Evolutionary conservation across 1,284 basidiomycete genomes (phyloP).

Genomic region (Marasmius fiardii): DNA sequence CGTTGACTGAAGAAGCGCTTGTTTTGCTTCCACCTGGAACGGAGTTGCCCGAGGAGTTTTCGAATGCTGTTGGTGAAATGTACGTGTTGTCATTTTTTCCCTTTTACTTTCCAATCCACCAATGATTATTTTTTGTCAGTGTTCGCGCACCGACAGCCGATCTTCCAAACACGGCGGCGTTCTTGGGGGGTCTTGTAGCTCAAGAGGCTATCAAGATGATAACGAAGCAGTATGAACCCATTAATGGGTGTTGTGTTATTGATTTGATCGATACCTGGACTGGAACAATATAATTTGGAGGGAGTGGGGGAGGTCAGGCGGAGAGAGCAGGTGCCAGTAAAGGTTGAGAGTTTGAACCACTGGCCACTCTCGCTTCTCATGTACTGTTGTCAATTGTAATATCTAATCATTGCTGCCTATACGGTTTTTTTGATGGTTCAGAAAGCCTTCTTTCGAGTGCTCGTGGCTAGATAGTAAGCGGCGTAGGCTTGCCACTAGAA

Average conservation of each 20-base stretch:
- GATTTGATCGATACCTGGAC: conserved; percentile 86
- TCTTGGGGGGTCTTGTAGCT: conserved; percentile 93
- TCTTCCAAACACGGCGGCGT: conserved; percentile 89
- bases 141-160: conserved; percentile 82
- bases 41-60: conserved; percentile 59
- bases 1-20: conserved; percentile 37
- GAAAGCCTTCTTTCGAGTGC: too few species aligned
- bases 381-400: too few species aligned
- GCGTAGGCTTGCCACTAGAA: too few species aligned
- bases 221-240: conserved; percentile 93
- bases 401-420: too few species aligned
- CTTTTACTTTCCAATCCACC: conserved; percentile 7
- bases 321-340: not conserved
- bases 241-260: conserved; percentile 83
- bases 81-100: not conserved
- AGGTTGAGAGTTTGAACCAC: not conserved
- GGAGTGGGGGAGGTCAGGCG: not conserved
- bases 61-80: conserved; percentile 76
- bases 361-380: not conserved
- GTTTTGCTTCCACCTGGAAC: conserved; percentile 34
- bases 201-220: conserved; percentile 98
- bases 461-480: too few species aligned
- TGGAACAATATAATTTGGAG: conserved; percentile 43
- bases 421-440: too few species aligned
- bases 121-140: conserved; percentile 31